A percentile compares a stretch with the other conserved stretches of the same genome.
Conservation (phyloP, 2,329 filamentous ascomycete species). For the Bertia moriformis region DNA sequence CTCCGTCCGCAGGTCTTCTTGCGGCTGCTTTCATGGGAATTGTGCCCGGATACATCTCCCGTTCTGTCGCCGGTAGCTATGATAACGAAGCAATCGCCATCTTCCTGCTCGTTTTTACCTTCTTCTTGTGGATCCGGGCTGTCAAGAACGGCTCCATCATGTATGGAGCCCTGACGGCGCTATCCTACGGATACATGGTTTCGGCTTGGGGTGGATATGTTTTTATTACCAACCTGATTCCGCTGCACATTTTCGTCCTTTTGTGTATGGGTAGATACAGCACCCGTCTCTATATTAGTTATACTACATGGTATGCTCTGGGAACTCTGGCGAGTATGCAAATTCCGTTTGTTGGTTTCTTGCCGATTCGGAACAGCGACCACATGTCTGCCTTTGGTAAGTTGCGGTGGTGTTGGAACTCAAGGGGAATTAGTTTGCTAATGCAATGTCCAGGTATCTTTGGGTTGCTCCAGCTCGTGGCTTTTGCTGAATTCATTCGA, state of each 20-base stretch:
- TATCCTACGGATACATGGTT: conserved; percentile 99
- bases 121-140: conserved; percentile 98
- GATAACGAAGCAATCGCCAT: conserved; percentile 99
- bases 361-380: conserved; percentile 91
- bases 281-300: conserved; percentile 83
- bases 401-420: conserved; percentile 9
- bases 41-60: conserved; percentile 89
- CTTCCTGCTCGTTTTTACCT: conserved; percentile 95
- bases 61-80: conserved; percentile 94
- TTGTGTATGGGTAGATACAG: conserved; percentile 96
- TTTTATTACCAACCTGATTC: conserved; percentile 95
- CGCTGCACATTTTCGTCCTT: conserved; percentile 82
- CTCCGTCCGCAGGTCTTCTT: conserved; percentile 82
- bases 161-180: conserved; percentile 84
- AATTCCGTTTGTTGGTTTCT: conserved; percentile 94
- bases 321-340: conserved; percentile 97
- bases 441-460: conserved; percentile 63
- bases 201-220: conserved; percentile 99
- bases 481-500: conserved; percentile 79
- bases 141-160: conserved; percentile 92
- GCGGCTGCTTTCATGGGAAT: conserved; percentile 97
- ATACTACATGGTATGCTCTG: conserved; percentile 94
- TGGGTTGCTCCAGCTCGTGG: conserved; percentile 84
- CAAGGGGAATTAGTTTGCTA: conserved; percentile 4
- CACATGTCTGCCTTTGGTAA: conserved; percentile 92